These are phyloP conservation scores for Chrysopogon serrulatus DNA, from an alignment of 176 grass and related monocot species.

Conservation along the genomic window DNA sequence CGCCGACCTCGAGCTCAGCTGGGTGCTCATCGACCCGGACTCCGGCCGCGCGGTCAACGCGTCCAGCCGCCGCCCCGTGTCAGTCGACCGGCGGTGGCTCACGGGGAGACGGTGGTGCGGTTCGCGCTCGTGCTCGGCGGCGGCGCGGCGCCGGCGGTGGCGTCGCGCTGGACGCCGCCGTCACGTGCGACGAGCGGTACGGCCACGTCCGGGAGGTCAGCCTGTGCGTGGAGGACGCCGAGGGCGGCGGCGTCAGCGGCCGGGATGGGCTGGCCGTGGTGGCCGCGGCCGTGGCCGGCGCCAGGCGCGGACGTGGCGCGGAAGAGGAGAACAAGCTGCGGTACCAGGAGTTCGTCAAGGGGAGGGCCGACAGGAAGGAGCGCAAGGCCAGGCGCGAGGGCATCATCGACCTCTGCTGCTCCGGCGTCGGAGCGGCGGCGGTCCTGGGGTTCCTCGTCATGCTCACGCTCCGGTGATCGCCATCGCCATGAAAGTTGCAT, in stretches of 20 bases:
- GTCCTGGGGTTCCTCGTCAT: conserved; percentile 37
- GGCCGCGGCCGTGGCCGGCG: conserved; percentile 15
- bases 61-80: conserved; percentile 47
- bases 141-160: background rate
- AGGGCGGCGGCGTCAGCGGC: conserved; percentile 33
- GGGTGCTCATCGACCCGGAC: conserved; percentile 58
- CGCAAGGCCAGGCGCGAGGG: conserved; percentile 39
- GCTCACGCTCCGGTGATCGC: conserved; percentile 24
- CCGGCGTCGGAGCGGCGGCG: conserved; percentile 19
- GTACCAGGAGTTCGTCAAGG: conserved; percentile 41
- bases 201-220: conserved; percentile 54
- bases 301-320: conserved; percentile 1
- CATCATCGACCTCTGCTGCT: conserved; percentile 48
- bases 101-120: conserved; percentile 48
- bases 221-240: conserved; percentile 35
- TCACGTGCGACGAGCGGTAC: conserved; percentile 48
- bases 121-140: conserved; percentile 46
- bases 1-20: conserved; percentile 57
- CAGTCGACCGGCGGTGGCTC: conserved; percentile 53
- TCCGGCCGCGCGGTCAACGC: conserved; percentile 40
- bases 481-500: background rate
- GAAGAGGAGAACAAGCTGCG: conserved; percentile 3
- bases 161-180: conserved; percentile 31
- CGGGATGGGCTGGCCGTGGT: conserved; percentile 29
- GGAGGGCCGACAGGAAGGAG: conserved; percentile 43